These are phyloP conservation scores for Jaltomata sinuosa DNA, from an alignment of 257 asterid species.

Conservation along the genomic window DNA sequence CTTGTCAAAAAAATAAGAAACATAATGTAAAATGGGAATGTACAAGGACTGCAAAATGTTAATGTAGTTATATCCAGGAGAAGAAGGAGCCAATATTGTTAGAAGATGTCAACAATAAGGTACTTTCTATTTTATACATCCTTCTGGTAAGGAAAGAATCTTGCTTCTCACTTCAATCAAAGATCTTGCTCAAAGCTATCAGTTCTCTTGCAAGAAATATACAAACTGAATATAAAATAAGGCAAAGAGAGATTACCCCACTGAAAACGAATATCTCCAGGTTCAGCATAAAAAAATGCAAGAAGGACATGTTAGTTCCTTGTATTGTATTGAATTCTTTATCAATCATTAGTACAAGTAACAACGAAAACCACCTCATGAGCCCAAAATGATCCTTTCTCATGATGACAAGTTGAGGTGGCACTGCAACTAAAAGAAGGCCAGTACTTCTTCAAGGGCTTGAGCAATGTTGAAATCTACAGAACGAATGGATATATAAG, in stretches of 20 bases:
- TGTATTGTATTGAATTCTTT: conserved; percentile 3
- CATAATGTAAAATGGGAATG: background rate
- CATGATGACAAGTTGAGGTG: conserved; percentile 63
- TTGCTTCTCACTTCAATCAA: background rate
- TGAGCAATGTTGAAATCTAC: conserved; percentile 57
- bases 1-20: background rate
- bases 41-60: background rate
- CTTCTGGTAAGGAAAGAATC: background rate
- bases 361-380: conserved; percentile 58
- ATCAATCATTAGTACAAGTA: background rate
- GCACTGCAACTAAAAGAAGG: conserved; percentile 62
- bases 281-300: conserved; percentile 32
- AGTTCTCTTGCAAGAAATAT: background rate
- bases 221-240: conserved; percentile 3
- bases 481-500: background rate
- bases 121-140: background rate
- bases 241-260: conserved; percentile 61
- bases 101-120: background rate
- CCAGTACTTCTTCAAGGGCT: conserved; percentile 59
- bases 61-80: background rate
- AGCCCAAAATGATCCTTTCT: conserved; percentile 84
- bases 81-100: background rate
- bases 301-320: conserved; percentile 34
- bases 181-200: background rate
- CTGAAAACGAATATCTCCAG: conserved; percentile 36